Evolutionary conservation across 163 green algal species (phyloP), one percentile per base, ranked within the genome.

Genomic region (Volvox carteri): DNA sequence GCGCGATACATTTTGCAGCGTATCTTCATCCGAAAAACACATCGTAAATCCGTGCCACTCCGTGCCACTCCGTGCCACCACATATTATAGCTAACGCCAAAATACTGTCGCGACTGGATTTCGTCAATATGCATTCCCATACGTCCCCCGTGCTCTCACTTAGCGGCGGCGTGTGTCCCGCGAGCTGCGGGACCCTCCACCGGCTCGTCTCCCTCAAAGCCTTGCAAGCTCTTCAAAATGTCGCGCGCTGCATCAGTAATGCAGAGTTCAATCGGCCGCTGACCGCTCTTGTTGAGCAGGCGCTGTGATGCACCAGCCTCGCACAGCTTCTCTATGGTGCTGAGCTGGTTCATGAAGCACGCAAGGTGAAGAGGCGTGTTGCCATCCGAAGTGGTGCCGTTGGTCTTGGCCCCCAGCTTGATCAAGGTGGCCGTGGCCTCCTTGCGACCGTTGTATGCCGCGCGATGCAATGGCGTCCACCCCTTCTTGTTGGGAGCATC

Each of bases 401-500:
- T 80, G 46, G 89, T 39, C 68, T 72, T 67, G 19, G 85, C 89
- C 25, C 89, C 85, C 28, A 93, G 44, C 62, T 78, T 87, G n/a
- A 90, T 62, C 19, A 91, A 74, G 16, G 78, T 35, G 16, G 73
- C 1, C 1, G 37, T 83, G 7, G 90, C 92, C 14, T 89, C 78
- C 84, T 92, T 93, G 67, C 92, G 88, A 9, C 90, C 90, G 48
- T 92, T 94, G 84, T 93, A 93, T 35, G 90, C 92, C 28, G 93
- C 90, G 33, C 88, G 85, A 84, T 95, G 93, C 65, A 96, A 88
- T 16, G 94, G 90, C 4, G 94, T 96, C 92, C 93, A 96, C 54
- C 91, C 90, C 42, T 78, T 42, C 42, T 84, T 90, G 86, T 96
- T 95, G 14, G 67, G n/a, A 16, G 70, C 50, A 44, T 96, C 93